A percentile compares a stretch with the other conserved stretches of the same genome.
phyloP scores from a whole-genome alignment of 2,329 filamentous ascomycete genomes.

The Fusarium sublunatum region DNA sequence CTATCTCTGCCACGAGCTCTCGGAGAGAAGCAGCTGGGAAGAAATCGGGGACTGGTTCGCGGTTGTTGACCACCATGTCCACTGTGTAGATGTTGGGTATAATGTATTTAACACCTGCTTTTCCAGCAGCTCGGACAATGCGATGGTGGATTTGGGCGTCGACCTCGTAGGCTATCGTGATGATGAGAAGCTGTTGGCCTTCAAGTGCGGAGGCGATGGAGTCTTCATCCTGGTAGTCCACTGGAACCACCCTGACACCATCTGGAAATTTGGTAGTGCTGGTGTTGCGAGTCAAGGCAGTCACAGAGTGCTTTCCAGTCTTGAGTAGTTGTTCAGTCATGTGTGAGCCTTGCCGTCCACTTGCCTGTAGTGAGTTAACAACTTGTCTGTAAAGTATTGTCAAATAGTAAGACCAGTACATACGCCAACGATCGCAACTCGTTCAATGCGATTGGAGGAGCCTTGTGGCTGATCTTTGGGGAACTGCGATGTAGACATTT shows the following conservation, averaged over 20 bases:
- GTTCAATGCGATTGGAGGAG: conserved; percentile 31
- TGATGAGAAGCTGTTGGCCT: conserved; percentile 63
- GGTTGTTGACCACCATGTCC: conserved; percentile 40
- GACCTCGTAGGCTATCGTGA: conserved; percentile 55
- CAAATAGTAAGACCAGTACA: conserved; percentile 26
- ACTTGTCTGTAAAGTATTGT: fast-evolving
- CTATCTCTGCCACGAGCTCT: conserved; percentile 1
- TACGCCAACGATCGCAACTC: conserved; percentile 57
- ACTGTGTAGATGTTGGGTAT: conserved; percentile 58
- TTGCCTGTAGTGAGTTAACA: conserved; percentile 44
- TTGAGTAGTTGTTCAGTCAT: conserved; percentile 54
- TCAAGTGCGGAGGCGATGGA: conserved; percentile 59
- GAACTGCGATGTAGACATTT: neutral
- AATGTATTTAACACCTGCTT: conserved; percentile 59
- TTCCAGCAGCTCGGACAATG: conserved; percentile 58
- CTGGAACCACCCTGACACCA: conserved; percentile 52
- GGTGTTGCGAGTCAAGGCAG: conserved; percentile 59
- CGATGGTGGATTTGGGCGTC: conserved; percentile 54
- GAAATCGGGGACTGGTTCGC: neutral
- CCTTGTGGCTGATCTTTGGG: conserved; percentile 12
- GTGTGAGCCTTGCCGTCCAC: conserved; percentile 53
- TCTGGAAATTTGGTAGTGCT: conserved; percentile 55
- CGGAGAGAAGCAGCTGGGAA: neutral
- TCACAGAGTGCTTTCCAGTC: conserved; percentile 61
- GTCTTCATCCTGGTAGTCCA: conserved; percentile 55